These are phyloP conservation scores for Puccinia hordei DNA, from an alignment of 1,284 basidiomycete species.

Conservation along the genomic window DNA sequence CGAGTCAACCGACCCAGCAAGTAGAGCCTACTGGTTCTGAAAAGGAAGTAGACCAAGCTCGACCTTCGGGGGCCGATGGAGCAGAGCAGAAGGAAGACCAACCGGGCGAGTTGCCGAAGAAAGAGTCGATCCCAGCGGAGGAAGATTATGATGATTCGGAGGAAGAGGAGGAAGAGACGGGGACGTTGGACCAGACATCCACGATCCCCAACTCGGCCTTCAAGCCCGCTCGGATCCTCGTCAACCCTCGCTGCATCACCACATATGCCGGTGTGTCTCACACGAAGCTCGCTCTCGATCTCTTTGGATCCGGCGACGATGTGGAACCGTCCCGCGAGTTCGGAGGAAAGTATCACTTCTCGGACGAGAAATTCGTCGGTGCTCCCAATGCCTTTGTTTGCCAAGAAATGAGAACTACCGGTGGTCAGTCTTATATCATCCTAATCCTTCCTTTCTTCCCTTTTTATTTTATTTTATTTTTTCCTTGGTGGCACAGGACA, in stretches of 20 bases:
- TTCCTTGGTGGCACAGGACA: background rate
- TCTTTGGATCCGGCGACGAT: conserved; percentile 75
- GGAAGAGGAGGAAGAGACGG: conserved; percentile 66
- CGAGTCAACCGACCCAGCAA: conserved; percentile 52
- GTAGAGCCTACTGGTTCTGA: conserved; percentile 53
- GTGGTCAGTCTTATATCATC: conserved; percentile 52
- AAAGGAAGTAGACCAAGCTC: conserved; percentile 50
- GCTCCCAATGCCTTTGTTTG: conserved; percentile 94
- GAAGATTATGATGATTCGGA: conserved; percentile 53
- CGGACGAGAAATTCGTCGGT: conserved; percentile 77
- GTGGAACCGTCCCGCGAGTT: conserved; percentile 62
- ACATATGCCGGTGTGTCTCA: conserved; percentile 95
- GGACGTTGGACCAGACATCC: conserved; percentile 51
- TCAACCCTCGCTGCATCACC: conserved; percentile 91
- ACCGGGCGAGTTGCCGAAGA: conserved; percentile 48
- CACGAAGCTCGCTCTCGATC: conserved; percentile 81
- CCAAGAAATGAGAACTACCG: conserved; percentile 76
- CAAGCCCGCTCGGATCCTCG: conserved; percentile 79
- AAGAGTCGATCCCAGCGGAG: conserved; percentile 22
- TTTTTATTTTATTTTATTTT: background rate
- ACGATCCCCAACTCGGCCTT: conserved; percentile 83
- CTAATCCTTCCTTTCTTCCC: background rate
- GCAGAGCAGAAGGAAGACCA: conserved; percentile 53
- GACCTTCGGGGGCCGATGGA: conserved; percentile 55
- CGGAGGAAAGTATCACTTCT: conserved; percentile 74